Percentiles rank a stretch among this genome's conserved stretches.
Evolutionary conservation across 139 green algal species (phyloP).

Genomic region (Limnomonas spitsbergensis): DNA sequence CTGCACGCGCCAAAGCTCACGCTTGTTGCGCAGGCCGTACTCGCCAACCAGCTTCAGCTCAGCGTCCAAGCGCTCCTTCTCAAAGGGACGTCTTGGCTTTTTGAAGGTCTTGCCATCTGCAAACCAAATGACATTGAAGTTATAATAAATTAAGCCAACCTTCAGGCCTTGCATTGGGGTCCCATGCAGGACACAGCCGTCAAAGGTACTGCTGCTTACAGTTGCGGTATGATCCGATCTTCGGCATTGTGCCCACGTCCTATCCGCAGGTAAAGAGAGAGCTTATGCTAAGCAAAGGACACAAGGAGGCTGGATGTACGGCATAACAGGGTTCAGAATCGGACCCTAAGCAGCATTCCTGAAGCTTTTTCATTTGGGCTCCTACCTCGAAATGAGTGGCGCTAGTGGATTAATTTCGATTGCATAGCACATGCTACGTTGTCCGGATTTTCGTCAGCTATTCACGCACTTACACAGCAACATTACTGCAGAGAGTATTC

Average conservation of each 20-base stretch:
- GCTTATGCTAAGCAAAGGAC: neutral
- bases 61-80: conserved; percentile 98
- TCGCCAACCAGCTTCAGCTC: conserved; percentile 99
- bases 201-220: conserved; percentile 54
- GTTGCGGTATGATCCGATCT: conserved; percentile 82
- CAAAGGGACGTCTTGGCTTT: conserved; percentile 96
- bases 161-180: no score
- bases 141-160: neutral
- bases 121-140: neutral
- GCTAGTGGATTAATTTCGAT: no score
- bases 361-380: neutral
- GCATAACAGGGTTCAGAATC: no score
- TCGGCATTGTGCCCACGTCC: conserved; percentile 58
- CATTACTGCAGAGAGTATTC: no score
- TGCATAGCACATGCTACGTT: no score
- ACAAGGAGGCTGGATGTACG: neutral
- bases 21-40: conserved; percentile 98
- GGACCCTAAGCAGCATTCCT: neutral
- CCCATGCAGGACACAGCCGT: no score
- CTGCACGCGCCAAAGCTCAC: conserved; percentile 98
- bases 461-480: no score
- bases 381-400: no score
- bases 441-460: no score
- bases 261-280: neutral
- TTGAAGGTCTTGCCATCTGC: conserved; percentile 98